phyloP scores from a whole-genome alignment of 2,329 filamentous ascomycete genomes.

The Zymoseptoria crescenta region DNA sequence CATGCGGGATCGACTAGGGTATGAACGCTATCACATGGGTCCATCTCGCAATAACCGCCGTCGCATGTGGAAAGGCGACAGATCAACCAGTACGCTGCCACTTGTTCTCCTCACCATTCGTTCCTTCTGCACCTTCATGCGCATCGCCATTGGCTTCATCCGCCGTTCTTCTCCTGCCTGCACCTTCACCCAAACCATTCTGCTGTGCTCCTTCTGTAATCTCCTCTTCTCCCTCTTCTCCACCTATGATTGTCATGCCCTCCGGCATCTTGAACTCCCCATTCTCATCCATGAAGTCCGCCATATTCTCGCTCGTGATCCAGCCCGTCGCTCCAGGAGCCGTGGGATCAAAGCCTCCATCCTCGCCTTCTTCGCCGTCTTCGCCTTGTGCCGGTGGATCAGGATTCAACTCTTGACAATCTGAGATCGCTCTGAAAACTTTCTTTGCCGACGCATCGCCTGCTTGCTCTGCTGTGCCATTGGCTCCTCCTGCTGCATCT shows the following conservation, averaged over 20 bases:
- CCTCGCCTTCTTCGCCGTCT: constrained; percentile 44
- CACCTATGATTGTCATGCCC: constrained; percentile 54
- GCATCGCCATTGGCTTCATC: constrained; percentile 38
- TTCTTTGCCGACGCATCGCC: constrained; percentile 26
- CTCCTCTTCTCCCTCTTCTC: constrained; percentile 37
- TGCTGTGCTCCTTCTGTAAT: constrained; percentile 14
- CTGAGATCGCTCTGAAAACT: constrained; percentile 63
- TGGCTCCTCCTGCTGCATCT: constrained; percentile 1
- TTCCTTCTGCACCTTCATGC: constrained; percentile 18
- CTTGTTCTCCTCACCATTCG: constrained; percentile 37
- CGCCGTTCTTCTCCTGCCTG: constrained; percentile 30
- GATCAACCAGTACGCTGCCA: constrained; percentile 45
- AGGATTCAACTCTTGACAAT: constrained; percentile 68
- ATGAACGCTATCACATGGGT: not conserved
- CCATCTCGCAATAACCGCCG: not conserved
- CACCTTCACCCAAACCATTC: constrained; percentile 27
- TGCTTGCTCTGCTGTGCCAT: not conserved
- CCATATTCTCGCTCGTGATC: constrained; percentile 89
- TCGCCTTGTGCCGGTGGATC: constrained; percentile 50
- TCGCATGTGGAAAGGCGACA: not conserved
- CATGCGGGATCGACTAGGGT: not conserved
- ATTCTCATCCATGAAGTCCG: constrained; percentile 71
- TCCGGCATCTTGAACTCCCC: constrained; percentile 73
- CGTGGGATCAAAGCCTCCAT: constrained; percentile 39
- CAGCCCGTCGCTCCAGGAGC: constrained; percentile 69